Base-by-base conservation (phyloP, 495 filamentous ascomycete species). In the Tetracladium setigerum region DNA sequence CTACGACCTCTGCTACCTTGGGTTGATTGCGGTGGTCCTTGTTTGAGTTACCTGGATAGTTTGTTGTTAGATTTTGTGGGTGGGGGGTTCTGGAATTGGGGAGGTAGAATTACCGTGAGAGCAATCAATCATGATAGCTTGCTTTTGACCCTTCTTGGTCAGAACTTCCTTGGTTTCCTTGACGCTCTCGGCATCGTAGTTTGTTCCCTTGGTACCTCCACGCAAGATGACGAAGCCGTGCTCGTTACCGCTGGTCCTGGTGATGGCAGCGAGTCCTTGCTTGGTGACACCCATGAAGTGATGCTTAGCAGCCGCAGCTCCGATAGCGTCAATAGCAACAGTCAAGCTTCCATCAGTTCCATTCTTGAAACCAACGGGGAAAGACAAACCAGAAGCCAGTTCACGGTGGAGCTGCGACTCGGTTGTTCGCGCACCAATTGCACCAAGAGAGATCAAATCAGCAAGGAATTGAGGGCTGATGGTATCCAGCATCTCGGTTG, bases 261-360 rank as follows among this genome's bases (percentile, higher is more conserved):
- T 96, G 57, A 98, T 98, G 30, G 92, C 88, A 10, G 92, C 92
- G 47, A 97, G 73, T 30, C 92, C 92, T 65, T 95, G 89, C 74
- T 97, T 98, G n/a, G 94, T 98, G 35, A 98, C 94, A 65, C 91
- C 91, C 76, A 98, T 88, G 76, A 98, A 98, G 67, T 94, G 89
- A 68, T 98, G 92, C 56, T 85, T 86, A 50, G 89, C 81, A 27
- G 87, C 83, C 2, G 92, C 92, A 7, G 89, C 82, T 46, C 94
- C 90, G 51, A 96, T 94, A 38, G 92, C 92, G 60, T 98, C 92
- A 53, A 98, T 91, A 34, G 91, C 89, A n/a, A 98, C 91, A 17
- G 77, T 79, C 41, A 98, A 67, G 58, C 83, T 86, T n/a, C 92
- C 92, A 60, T 98, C 92, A 27, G 92, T 98, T 38, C 92, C 94